Percentiles rank a stretch among this genome's conserved stretches.
These are phyloP conservation scores for Fusarium aywerte DNA, from an alignment of 2,329 filamentous ascomycete species.

Conservation along the genomic window DNA sequence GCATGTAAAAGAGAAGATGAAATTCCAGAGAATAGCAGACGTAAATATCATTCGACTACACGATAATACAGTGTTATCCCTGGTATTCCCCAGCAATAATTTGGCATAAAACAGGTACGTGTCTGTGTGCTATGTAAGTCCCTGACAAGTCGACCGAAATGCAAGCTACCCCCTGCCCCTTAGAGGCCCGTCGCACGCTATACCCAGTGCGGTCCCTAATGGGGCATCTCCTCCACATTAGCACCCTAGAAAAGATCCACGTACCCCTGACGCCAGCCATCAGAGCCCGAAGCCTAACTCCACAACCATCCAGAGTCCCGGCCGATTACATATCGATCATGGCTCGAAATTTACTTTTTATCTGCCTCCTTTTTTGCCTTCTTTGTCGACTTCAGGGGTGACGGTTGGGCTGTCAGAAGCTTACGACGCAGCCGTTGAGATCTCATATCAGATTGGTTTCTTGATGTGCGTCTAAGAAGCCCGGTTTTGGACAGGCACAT, in stretches of 20 bases:
- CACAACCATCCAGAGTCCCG: conserved; percentile 21
- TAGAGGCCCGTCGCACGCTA: conserved; percentile 17
- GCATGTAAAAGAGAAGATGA: too few species aligned
- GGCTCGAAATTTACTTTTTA: conserved; percentile 37
- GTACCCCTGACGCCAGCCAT: conserved; percentile 39
- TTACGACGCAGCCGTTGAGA: conserved; percentile 21
- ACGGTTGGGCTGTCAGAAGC: background rate
- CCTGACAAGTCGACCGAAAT: conserved; percentile 21
- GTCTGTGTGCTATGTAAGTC: too few species aligned
- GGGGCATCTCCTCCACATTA: conserved; percentile 28
- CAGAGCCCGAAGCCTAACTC: conserved; percentile 29
- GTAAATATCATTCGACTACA: background rate
- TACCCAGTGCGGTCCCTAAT: conserved; percentile 12
- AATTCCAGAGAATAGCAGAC: background rate
- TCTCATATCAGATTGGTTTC: background rate
- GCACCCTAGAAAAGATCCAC: conserved; percentile 15
- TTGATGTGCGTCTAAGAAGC: conserved; percentile 4
- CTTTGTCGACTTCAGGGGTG: background rate
- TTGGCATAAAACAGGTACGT: background rate
- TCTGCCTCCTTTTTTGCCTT: conserved; percentile 18
- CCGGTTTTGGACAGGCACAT: background rate
- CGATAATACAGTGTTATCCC: background rate
- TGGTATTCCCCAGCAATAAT: background rate
- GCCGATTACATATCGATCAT: conserved; percentile 22
- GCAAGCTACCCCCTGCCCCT: conserved; percentile 27